These are phyloP conservation scores for Nepenthes mirabilis DNA, from an alignment of 148 eudicot species.

Conservation along the genomic window DNA sequence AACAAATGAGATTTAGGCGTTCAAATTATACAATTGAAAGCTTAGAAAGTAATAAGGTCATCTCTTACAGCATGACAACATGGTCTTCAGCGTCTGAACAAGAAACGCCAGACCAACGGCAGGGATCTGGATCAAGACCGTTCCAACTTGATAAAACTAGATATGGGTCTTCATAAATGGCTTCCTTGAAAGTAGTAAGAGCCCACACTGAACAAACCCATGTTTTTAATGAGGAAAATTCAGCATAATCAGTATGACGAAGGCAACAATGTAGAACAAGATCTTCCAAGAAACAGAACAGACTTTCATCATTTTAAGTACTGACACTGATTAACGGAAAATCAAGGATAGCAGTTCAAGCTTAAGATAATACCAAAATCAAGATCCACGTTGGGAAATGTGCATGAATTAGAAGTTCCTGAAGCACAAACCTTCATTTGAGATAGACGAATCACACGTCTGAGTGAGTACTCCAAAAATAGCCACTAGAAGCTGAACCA, in stretches of 20 bases:
- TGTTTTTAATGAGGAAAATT: neutral
- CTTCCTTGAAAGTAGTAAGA: conserved; percentile 63
- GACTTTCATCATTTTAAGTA: neutral
- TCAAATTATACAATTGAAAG: neutral
- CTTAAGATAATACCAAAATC: neutral
- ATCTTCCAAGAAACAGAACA: neutral
- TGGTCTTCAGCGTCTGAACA: conserved; percentile 54
- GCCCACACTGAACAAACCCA: conserved; percentile 42
- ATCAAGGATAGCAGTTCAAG: neutral
- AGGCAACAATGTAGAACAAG: conserved; percentile 4
- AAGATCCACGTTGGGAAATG: conserved; percentile 24
- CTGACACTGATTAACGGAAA: neutral
- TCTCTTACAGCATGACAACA: conserved; percentile 68
- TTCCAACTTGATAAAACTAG: conserved; percentile 75
- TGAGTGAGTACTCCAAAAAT: conserved; percentile 26
- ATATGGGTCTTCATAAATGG: conserved; percentile 71
- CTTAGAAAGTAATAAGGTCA: neutral
- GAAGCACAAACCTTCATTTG: conserved; percentile 36
- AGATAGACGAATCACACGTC: conserved; percentile 33
- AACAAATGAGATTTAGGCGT: neutral
- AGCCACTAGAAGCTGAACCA: conserved; percentile 29
- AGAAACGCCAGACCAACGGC: conserved; percentile 64
- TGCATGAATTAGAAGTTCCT: neutral
- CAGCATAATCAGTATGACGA: neutral
- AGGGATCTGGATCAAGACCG: conserved; percentile 62